A percentile compares a stretch with the other conserved stretches of the same genome.
Conservation (phyloP, 1,139 yeast species). For the Pichia terricola region DNA sequence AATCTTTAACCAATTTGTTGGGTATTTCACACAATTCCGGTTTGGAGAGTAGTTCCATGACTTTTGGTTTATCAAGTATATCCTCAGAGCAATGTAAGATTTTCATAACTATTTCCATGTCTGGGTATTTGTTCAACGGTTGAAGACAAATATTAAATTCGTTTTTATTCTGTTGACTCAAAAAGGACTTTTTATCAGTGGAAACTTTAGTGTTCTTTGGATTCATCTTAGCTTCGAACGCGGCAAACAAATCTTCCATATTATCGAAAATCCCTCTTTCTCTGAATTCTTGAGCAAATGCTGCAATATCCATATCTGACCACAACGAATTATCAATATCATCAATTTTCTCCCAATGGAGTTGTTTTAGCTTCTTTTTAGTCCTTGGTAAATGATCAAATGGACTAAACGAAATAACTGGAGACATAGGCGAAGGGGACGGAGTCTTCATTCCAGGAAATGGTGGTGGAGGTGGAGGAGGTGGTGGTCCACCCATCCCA, state of each 20-base stretch:
- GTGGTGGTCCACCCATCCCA: conserved; percentile 15
- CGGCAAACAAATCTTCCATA: conserved; percentile 68
- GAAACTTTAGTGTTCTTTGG: conserved; percentile 34
- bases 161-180: conserved; percentile 76
- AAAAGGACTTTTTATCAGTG: conserved; percentile 44
- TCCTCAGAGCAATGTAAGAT: conserved; percentile 67
- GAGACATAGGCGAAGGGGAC: conserved; percentile 20
- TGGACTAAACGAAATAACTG: conserved; percentile 31
- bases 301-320: conserved; percentile 39
- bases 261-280: conserved; percentile 68
- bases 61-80: conserved; percentile 55
- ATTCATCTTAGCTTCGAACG: conserved; percentile 56
- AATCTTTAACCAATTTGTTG: conserved; percentile 50
- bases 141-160: conserved; percentile 92
- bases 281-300: conserved; percentile 50
- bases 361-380: conserved; percentile 65
- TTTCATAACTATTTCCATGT: conserved; percentile 52
- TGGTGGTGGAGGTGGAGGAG: conserved; percentile 23
- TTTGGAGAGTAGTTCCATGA: conserved; percentile 72
- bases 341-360: conserved; percentile 79
- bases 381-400: conserved; percentile 65
- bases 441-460: conserved; percentile 16
- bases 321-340: conserved; percentile 57
- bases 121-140: conserved; percentile 55
- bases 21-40: conserved; percentile 70